Evolutionary conservation across 2,329 filamentous ascomycete species (phyloP).

Genomic region (Endocalyx cinctus): DNA sequence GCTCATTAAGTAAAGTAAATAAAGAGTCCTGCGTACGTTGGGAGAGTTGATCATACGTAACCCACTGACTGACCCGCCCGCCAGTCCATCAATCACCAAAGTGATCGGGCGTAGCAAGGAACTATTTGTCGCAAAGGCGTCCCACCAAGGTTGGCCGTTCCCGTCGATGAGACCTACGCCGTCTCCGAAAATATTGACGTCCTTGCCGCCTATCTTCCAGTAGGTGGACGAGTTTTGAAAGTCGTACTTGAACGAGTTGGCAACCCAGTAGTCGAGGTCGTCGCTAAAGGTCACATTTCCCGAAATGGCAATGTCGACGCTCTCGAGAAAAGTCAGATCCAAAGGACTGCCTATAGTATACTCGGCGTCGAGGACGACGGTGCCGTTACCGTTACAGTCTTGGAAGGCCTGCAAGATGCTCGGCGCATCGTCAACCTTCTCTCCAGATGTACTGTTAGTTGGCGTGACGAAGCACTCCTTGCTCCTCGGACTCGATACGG

Average conservation of each 20-base stretch:
- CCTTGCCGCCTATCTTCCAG: slow-evolving; percentile 40
- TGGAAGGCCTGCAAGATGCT: slow-evolving; percentile 48
- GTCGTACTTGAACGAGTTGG: slow-evolving; percentile 56
- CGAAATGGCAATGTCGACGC: slow-evolving; percentile 55
- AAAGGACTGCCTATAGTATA: slow-evolving; percentile 62
- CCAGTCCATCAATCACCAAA: slow-evolving; percentile 12
- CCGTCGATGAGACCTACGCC: slow-evolving; percentile 45
- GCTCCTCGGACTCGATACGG: slow-evolving; percentile 5
- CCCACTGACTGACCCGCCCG: slow-evolving; percentile 12
- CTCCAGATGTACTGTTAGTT: too few species aligned
- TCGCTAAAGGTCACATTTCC: slow-evolving; percentile 57
- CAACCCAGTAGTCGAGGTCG: slow-evolving; percentile 66
- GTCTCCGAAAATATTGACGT: slow-evolving; percentile 62
- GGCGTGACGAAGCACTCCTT: slow-evolving; percentile 11
- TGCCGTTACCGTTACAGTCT: slow-evolving; percentile 59
- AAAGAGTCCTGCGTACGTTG: slow-evolving; percentile 10
- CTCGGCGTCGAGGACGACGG: slow-evolving; percentile 52
- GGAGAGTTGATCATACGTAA: slow-evolving; percentile 14
- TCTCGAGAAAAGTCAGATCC: slow-evolving; percentile 59
- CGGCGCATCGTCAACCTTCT: slow-evolving; percentile 18
- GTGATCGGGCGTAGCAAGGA: slow-evolving; percentile 13
- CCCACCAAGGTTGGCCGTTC: slow-evolving; percentile 62
- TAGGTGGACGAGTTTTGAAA: slow-evolving; percentile 61
- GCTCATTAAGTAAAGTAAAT: too few species aligned
- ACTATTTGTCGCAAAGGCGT: slow-evolving; percentile 45